phyloP scores from a whole-genome alignment of 2,329 filamentous ascomycete species.

The Stenocarpella maydis region DNA sequence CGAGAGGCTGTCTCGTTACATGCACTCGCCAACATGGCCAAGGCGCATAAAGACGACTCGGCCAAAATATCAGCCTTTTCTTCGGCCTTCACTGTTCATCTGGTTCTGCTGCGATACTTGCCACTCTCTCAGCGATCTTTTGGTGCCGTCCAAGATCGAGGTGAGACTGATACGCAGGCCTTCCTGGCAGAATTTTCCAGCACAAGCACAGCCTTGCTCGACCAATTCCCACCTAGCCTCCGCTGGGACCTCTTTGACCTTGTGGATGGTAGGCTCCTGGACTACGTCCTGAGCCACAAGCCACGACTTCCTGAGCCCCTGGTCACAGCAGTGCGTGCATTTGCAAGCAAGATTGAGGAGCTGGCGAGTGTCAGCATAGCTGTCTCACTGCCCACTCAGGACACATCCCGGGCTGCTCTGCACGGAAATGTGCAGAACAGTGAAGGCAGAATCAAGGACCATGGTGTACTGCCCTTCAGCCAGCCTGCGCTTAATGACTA shows the following conservation, averaged over 20 bases:
- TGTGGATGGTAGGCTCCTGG: conserved; percentile 39
- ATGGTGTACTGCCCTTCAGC: conserved; percentile 53
- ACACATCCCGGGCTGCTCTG: not conserved
- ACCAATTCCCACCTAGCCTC: conserved; percentile 26
- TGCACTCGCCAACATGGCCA: conserved; percentile 38
- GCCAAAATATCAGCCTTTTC: conserved; percentile 30
- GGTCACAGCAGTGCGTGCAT: conserved; percentile 7
- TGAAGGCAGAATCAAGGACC: conserved; percentile 10
- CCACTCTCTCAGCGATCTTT: conserved; percentile 40
- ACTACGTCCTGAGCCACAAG: not conserved
- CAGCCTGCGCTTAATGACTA: conserved; percentile 57
- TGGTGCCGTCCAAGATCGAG: not conserved
- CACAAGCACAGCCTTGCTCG: conserved; percentile 27
- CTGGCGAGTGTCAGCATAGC: conserved; percentile 20
- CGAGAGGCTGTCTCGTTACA: conserved; percentile 34
- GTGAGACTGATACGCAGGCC: not conserved
- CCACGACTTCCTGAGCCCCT: conserved; percentile 27
- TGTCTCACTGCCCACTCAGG: not conserved
- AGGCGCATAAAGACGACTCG: conserved; percentile 15
- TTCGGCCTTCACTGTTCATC: conserved; percentile 40
- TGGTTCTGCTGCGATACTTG: conserved; percentile 40
- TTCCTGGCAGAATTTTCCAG: conserved; percentile 24
- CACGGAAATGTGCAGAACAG: not conserved
- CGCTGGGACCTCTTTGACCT: conserved; percentile 41
- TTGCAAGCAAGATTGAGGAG: conserved; percentile 32